These are phyloP conservation scores for Camillea tinctor DNA, from an alignment of 2,329 filamentous ascomycete species.

Conservation along the genomic window DNA sequence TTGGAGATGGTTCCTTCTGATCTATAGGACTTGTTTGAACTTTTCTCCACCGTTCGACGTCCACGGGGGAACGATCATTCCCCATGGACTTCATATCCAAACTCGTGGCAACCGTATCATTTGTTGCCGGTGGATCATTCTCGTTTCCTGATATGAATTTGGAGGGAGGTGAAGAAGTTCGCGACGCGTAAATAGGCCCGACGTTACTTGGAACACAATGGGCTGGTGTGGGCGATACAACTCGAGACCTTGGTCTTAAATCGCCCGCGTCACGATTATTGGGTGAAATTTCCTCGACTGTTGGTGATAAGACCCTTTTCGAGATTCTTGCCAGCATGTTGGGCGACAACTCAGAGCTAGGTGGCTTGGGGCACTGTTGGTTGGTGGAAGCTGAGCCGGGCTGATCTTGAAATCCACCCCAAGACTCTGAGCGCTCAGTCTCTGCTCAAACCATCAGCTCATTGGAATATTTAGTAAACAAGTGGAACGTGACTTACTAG, in stretches of 20 bases:
- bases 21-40: background rate
- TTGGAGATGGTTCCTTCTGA: background rate
- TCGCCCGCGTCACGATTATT: background rate
- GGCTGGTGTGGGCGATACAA: background rate
- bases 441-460: constrained; percentile 9
- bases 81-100: background rate
- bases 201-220: background rate
- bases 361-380: constrained; percentile 14
- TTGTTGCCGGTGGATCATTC: background rate
- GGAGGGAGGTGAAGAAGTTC: background rate
- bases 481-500: constrained; percentile 23
- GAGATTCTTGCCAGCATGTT: constrained; percentile 11
- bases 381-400: constrained; percentile 14
- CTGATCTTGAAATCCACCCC: background rate
- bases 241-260: background rate
- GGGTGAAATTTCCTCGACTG: constrained; percentile 29
- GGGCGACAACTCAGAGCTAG: constrained; percentile 15
- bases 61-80: background rate
- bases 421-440: constrained; percentile 6
- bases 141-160: background rate
- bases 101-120: background rate
- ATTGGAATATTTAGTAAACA: background rate
- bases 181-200: background rate
- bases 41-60: background rate
- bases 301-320: constrained; percentile 28